phyloP scores from a whole-genome alignment of 2,329 filamentous ascomycete genomes.

The Colletotrichum eremochloae region DNA sequence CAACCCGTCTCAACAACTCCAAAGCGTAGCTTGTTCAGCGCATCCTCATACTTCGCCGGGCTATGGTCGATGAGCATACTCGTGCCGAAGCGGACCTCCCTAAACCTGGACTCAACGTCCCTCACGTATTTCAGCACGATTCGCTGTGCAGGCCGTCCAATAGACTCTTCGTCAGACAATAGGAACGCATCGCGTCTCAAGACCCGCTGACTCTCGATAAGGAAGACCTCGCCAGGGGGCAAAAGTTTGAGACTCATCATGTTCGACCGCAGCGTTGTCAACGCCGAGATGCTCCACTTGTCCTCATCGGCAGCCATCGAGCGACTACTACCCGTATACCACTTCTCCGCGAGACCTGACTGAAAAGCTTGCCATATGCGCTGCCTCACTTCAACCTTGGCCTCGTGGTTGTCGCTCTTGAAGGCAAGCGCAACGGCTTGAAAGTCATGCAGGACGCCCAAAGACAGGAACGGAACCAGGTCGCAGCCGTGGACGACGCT shows the following conservation, averaged over 20 bases:
- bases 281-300: slow-evolving; percentile 76
- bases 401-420: slow-evolving; percentile 77
- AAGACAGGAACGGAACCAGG: slow-evolving; percentile 79
- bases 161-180: slow-evolving; percentile 58
- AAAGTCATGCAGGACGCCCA: slow-evolving; percentile 81
- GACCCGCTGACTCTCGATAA: slow-evolving; percentile 76
- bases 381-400: slow-evolving; percentile 75
- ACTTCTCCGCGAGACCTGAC: slow-evolving; percentile 71
- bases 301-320: slow-evolving; percentile 67
- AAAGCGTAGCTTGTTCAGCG: slow-evolving; percentile 70
- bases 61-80: slow-evolving; percentile 84
- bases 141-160: slow-evolving; percentile 76
- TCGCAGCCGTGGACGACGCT: slow-evolving; percentile 81
- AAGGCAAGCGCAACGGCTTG: slow-evolving; percentile 80
- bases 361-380: slow-evolving; percentile 76
- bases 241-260: slow-evolving; percentile 79
- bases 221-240: slow-evolving; percentile 82
- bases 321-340: slow-evolving; percentile 60
- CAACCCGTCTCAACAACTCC: slow-evolving; percentile 57
- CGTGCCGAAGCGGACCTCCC: slow-evolving; percentile 78
- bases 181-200: slow-evolving; percentile 76
- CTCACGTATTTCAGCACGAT: slow-evolving; percentile 78
- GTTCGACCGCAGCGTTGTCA: slow-evolving; percentile 74
- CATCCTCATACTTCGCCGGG: slow-evolving; percentile 79
- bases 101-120: slow-evolving; percentile 78